phyloP scores from a whole-genome alignment of 495 filamentous ascomycete species.

The Lichenothelia convexa region DNA sequence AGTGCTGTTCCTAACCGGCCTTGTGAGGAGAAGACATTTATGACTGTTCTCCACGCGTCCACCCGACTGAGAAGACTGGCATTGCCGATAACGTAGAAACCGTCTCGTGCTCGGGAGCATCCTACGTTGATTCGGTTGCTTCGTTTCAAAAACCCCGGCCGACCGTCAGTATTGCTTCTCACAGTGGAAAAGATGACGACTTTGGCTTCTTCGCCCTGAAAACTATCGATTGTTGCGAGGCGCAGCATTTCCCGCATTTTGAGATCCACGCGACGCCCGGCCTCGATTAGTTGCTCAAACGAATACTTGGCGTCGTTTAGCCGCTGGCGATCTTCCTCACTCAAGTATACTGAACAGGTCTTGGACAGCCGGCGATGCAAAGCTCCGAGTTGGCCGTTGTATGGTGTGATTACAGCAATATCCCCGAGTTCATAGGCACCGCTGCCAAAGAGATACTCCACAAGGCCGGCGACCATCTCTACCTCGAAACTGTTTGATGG shows the following conservation, averaged over 20 bases:
- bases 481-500: too few relatives aligned
- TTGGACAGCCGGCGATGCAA: too few relatives aligned
- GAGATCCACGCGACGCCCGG: too few relatives aligned
- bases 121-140: conserved; percentile 70
- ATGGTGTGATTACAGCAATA: conserved; percentile 88
- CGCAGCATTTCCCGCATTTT: too few relatives aligned
- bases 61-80: conserved; percentile 34
- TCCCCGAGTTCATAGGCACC: conserved; percentile 58
- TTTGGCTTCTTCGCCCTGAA: conserved; percentile 63
- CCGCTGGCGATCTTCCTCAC: too few relatives aligned
- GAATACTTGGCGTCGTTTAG: too few relatives aligned
- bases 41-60: conserved; percentile 51
- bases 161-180: conserved; percentile 43
- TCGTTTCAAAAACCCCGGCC: conserved; percentile 57
- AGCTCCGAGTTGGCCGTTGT: conserved; percentile 77
- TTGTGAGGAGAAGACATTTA: conserved; percentile 30
- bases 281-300: too few relatives aligned
- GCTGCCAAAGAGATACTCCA: too few relatives aligned
- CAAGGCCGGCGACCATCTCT: too few relatives aligned
- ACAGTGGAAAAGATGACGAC: conserved; percentile 71
- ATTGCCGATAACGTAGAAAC: conserved; percentile 77
- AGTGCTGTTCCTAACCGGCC: conserved; percentile 36
- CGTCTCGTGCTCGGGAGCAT: conserved; percentile 50
- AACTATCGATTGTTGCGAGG: conserved; percentile 82
- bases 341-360: too few relatives aligned